phyloP scores from a whole-genome alignment of 768 basidiomycete genomes.

The Phallus indusiatus region DNA sequence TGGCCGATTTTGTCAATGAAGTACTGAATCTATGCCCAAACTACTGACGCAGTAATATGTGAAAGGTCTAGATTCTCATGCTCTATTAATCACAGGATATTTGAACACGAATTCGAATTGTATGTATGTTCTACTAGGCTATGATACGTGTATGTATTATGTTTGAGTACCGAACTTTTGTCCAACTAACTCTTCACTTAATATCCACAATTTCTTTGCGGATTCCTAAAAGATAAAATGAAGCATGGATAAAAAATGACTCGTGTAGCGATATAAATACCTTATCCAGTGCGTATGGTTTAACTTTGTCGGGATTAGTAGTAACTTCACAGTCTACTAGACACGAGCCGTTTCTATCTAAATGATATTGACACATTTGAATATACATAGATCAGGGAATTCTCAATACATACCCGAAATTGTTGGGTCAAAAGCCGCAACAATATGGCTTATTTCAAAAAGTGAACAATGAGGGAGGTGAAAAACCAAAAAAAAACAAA shows the following conservation, averaged over 20 bases:
- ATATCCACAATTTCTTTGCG: neutral
- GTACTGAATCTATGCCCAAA: slow-evolving; percentile 27
- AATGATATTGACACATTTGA: neutral
- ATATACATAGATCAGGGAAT: neutral
- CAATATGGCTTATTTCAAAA: neutral
- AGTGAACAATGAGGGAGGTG: neutral
- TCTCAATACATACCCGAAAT: neutral
- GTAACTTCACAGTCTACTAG: neutral
- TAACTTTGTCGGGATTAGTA: neutral
- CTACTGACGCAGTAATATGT: neutral
- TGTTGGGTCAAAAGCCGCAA: neutral
- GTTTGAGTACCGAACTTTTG: neutral
- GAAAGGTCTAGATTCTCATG: no score
- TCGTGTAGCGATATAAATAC: neutral
- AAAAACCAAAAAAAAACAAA: neutral
- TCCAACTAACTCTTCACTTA: neutral
- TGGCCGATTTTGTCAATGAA: slow-evolving; percentile 41
- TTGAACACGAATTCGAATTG: no score
- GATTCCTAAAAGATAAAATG: neutral
- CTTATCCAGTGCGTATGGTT: neutral
- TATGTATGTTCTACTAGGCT: no score
- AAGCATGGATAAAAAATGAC: neutral
- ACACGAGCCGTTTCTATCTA: neutral
- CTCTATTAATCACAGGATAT: no score
- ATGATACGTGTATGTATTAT: no score